Conservation (phyloP, 164 flowering plant species). For the Vitis amurensis region DNA sequence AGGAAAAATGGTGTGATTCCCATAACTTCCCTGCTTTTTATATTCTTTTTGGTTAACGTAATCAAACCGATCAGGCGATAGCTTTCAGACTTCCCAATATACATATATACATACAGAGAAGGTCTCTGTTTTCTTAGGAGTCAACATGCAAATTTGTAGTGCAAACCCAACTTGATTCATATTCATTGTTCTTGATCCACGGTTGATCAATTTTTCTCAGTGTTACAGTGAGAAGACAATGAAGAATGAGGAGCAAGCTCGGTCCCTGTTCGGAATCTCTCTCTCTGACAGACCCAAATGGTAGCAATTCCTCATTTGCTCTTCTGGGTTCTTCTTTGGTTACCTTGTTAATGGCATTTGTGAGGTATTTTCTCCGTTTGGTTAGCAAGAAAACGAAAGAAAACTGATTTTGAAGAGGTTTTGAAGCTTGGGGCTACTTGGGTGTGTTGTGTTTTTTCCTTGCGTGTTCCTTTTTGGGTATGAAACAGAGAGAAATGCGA, state of each 20-base stretch:
- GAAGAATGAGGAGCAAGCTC: conserved; percentile 68
- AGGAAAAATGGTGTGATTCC: too few relatives aligned
- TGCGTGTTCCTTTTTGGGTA: neutral
- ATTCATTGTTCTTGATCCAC: too few relatives aligned
- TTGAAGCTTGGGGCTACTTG: too few relatives aligned
- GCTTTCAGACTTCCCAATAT: neutral
- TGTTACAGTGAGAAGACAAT: conserved; percentile 17
- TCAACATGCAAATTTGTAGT: conserved; percentile 8
- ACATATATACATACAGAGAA: neutral
- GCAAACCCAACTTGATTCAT: too few relatives aligned
- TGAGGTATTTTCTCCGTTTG: conserved; percentile 48
- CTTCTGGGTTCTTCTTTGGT: conserved; percentile 94
- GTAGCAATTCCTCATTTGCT: conserved; percentile 83
- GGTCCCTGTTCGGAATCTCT: conserved; percentile 77
- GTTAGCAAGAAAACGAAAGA: too few relatives aligned
- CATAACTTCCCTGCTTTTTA: neutral
- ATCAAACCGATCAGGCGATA: neutral
- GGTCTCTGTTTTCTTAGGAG: neutral
- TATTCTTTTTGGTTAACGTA: neutral
- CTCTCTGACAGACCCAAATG: conserved; percentile 66
- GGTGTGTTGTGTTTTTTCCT: too few relatives aligned
- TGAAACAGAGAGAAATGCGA: too few relatives aligned
- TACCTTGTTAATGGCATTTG: conserved; percentile 93
- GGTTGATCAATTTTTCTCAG: neutral
- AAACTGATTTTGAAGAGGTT: too few relatives aligned